phyloP scores from a whole-genome alignment of 2,329 filamentous ascomycete species.

The Monosporascus sp. region DNA sequence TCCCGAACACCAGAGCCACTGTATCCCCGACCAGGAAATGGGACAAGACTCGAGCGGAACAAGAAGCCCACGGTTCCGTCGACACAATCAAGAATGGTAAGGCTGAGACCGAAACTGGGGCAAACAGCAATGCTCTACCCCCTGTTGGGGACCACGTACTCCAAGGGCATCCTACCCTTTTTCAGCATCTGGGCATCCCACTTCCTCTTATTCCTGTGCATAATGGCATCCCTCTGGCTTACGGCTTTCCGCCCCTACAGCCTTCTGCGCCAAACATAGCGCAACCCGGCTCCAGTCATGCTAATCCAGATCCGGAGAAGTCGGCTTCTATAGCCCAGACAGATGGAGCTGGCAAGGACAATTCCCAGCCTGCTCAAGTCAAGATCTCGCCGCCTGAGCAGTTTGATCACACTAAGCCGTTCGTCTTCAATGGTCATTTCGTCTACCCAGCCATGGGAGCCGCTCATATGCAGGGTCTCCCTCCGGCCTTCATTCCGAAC shows the following conservation, averaged over 20 bases:
- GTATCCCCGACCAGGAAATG: constrained; percentile 49
- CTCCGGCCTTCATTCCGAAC: constrained; percentile 15
- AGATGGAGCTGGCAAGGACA: constrained; percentile 22
- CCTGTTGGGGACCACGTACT: constrained; percentile 13
- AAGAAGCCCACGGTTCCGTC: constrained; percentile 15
- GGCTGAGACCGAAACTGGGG: constrained; percentile 3
- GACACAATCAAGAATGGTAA: constrained; percentile 20
- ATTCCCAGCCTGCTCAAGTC: constrained; percentile 25
- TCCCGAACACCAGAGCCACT: constrained; percentile 55
- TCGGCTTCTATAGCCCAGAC: constrained; percentile 8
- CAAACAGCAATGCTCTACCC: constrained; percentile 8
- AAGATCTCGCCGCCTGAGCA: constrained; percentile 37
- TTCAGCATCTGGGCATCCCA: constrained; percentile 22
- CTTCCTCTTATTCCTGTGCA: constrained; percentile 23
- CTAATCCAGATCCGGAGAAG: constrained; percentile 8
- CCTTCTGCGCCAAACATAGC: constrained; percentile 4
- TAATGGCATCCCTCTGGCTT: constrained; percentile 15
- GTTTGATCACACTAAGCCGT: constrained; percentile 41
- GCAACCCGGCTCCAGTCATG: constrained; percentile 6
- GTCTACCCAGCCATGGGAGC: constrained; percentile 29
- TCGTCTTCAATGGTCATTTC: constrained; percentile 40
- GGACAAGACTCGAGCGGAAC: constrained; percentile 33
- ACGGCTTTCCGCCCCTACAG: constrained; percentile 14
- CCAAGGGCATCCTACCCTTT: constrained; percentile 13
- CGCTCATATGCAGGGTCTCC: constrained; percentile 2